phyloP scores from a whole-genome alignment of 768 basidiomycete genomes.

The Kwoniella heveanensis region DNA sequence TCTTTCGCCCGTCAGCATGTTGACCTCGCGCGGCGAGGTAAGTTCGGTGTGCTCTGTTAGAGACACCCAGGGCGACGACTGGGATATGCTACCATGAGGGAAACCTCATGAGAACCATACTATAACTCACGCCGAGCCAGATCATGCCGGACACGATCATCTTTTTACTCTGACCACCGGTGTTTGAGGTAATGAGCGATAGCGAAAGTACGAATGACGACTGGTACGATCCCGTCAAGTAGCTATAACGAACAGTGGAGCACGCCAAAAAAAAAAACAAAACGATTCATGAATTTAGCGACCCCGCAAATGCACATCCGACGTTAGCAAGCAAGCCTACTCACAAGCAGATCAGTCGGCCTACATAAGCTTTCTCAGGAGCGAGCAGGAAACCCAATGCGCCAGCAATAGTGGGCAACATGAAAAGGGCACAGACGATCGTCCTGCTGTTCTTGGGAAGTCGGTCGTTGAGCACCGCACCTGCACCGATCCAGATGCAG shows the following conservation, averaged over 20 bases:
- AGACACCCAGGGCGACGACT: no score
- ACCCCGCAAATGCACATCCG: no score
- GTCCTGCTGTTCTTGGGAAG: slow-evolving; percentile 52
- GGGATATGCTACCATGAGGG: no score
- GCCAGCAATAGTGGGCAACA: slow-evolving; percentile 55
- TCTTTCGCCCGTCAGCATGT: no score
- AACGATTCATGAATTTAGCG: no score
- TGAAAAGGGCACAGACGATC: slow-evolving; percentile 49
- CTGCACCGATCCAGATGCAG: slow-evolving; percentile 49
- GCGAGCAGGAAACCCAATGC: slow-evolving; percentile 55
- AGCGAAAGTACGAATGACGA: slow-evolving; percentile 51
- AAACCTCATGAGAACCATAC: no score
- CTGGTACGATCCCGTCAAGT: slow-evolving; percentile 54
- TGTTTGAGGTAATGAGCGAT: slow-evolving; percentile 58
- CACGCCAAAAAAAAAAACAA: no score
- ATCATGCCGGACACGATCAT: slow-evolving; percentile 52
- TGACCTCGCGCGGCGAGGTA: no score
- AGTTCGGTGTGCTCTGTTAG: no score
- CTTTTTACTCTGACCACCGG: slow-evolving; percentile 58
- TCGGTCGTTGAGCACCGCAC: slow-evolving; percentile 48
- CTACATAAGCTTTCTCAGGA: slow-evolving; percentile 51
- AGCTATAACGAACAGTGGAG: slow-evolving; percentile 25
- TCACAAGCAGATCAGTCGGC: slow-evolving; percentile 54
- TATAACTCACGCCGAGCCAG: slow-evolving; percentile 41
- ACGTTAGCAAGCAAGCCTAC: slow-evolving; percentile 18